A percentile compares a stretch with the other conserved stretches of the same genome.
Evolutionary conservation across 345 rosid species (phyloP).

Genomic region (Rhizophora apiculata): DNA sequence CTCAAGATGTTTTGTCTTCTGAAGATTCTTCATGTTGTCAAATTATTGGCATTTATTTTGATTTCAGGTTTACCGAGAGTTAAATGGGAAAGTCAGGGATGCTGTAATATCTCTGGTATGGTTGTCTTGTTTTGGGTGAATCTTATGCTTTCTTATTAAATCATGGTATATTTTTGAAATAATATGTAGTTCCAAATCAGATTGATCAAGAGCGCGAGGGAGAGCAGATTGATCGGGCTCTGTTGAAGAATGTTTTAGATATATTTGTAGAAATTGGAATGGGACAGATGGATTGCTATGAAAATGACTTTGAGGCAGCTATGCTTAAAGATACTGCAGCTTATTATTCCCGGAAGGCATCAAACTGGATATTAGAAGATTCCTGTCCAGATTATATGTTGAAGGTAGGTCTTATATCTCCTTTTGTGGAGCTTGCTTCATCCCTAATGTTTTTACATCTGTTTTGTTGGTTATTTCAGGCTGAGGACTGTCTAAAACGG

Average conservation of each 20-base stretch:
- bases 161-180: not conserved
- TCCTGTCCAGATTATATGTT: conserved; percentile 46
- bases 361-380: conserved; percentile 39
- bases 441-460: not conserved
- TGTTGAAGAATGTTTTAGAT: conserved; percentile 34
- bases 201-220: conserved; percentile 38
- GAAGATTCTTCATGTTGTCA: not conserved
- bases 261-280: conserved; percentile 30
- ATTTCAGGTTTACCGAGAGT: conserved; percentile 23
- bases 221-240: conserved; percentile 31
- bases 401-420: conserved; percentile 23
- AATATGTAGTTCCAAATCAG: conserved; percentile 5
- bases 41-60: too few species aligned
- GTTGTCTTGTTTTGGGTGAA: not conserved
- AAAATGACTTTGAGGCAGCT: conserved; percentile 28
- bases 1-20: not conserved
- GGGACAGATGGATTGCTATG: conserved; percentile 22
- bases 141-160: not conserved
- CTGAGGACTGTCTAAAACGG: conserved; percentile 36
- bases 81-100: conserved; percentile 19
- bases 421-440: not conserved
- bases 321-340: conserved; percentile 36
- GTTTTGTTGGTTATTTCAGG: conserved; percentile 21
- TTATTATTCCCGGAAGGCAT: conserved; percentile 45
- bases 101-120: conserved; percentile 28